These are phyloP conservation scores for Daldinia caldariorum DNA, from an alignment of 495 filamentous ascomycete genomes.

Conservation along the genomic window DNA sequence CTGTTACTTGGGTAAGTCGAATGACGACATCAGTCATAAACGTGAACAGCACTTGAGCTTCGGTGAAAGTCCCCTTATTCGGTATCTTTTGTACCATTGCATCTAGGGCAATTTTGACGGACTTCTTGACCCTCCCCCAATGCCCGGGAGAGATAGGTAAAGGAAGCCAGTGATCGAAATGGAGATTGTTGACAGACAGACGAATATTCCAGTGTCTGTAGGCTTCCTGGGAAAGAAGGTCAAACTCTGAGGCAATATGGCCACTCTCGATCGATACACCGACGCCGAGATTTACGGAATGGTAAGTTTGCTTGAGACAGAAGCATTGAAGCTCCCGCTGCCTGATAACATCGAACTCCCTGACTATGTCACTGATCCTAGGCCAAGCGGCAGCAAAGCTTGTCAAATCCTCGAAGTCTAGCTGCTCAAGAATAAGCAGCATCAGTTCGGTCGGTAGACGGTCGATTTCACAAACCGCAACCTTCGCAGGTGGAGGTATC, in stretches of 20 bases:
- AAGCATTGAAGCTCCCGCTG: constrained; percentile 62
- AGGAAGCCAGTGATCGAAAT: constrained; percentile 58
- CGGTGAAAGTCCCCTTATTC: constrained; percentile 26
- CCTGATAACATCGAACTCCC: constrained; percentile 55
- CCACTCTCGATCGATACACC: constrained; percentile 49
- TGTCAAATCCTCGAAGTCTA: constrained; percentile 55
- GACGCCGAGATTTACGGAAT: constrained; percentile 55
- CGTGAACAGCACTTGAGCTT: constrained; percentile 53
- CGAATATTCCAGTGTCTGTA: constrained; percentile 47
- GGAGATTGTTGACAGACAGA: constrained; percentile 53
- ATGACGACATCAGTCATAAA: constrained; percentile 65
- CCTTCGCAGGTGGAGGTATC: neutral
- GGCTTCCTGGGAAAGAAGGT: constrained; percentile 56
- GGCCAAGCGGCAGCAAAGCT: constrained; percentile 52
- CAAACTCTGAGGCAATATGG: constrained; percentile 59
- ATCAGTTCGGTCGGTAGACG: constrained; percentile 55
- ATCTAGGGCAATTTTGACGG: constrained; percentile 35
- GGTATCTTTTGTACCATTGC: constrained; percentile 27
- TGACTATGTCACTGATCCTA: constrained; percentile 49
- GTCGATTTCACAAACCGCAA: constrained; percentile 24
- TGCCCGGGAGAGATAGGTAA: constrained; percentile 59
- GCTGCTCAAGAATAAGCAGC: constrained; percentile 48
- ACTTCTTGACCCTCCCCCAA: constrained; percentile 51
- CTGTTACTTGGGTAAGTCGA: constrained; percentile 53
- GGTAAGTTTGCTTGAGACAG: constrained; percentile 57